phyloP scores from a whole-genome alignment of 208 protist genomes.

The Crithidia thermophila region DNA sequence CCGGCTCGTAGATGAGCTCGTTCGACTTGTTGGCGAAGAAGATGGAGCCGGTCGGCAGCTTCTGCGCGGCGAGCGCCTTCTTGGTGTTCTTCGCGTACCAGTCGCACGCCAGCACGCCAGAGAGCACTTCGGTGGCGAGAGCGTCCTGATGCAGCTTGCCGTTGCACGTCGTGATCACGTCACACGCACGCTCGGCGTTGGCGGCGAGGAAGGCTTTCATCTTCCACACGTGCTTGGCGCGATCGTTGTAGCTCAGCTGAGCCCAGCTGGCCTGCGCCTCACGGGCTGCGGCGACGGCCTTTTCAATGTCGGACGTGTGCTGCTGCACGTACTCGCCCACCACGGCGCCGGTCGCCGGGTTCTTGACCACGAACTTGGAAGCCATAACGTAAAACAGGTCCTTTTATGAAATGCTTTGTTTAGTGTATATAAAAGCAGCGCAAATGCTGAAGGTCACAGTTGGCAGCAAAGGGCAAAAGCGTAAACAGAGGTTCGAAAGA shows the following conservation, averaged over 20 bases:
- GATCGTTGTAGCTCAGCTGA: conserved; percentile 48
- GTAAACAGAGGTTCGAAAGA: too few relatives aligned
- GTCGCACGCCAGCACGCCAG: conserved; percentile 60
- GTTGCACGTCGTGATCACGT: conserved; percentile 58
- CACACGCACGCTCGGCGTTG: conserved; percentile 54
- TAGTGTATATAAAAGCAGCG: background rate
- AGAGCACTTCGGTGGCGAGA: conserved; percentile 72
- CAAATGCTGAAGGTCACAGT: too few relatives aligned
- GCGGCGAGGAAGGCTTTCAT: conserved; percentile 61
- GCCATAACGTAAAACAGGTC: conserved; percentile 8
- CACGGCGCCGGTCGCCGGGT: conserved; percentile 69
- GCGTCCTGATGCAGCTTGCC: conserved; percentile 80
- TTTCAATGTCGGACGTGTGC: conserved; percentile 30
- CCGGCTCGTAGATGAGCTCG: conserved; percentile 71
- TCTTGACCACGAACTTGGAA: conserved; percentile 44
- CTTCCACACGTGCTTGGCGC: conserved; percentile 54
- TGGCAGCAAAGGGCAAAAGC: too few relatives aligned
- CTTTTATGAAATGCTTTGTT: background rate
- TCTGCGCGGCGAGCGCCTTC: conserved; percentile 44
- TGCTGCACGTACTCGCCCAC: conserved; percentile 29
- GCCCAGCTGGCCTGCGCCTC: conserved; percentile 68
- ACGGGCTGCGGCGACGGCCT: conserved; percentile 41
- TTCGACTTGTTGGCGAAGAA: conserved; percentile 84
- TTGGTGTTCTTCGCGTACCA: conserved; percentile 82
- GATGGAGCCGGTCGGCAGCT: conserved; percentile 51